Base-by-base conservation (phyloP, 2,329 filamentous ascomycete species). In the Ceratocystis albifundus region DNA sequence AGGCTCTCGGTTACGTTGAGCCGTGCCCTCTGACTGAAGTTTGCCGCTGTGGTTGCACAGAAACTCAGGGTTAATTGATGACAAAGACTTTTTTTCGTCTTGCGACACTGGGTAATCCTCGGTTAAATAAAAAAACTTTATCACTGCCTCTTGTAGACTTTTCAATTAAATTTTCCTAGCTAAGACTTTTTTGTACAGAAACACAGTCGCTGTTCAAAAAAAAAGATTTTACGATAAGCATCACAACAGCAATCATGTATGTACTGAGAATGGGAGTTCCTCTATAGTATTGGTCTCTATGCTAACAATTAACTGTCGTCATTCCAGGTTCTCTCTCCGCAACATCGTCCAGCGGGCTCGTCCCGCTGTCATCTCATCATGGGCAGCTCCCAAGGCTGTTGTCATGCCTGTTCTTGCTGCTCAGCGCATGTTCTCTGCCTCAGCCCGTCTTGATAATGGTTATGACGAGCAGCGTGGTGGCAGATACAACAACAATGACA, bases 341-440 rank as follows among this genome's bases (percentile, higher is more conserved):
- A 59, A 17, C 63, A 45, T 67, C 53, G 48, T 44, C 28, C 66
- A 67, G 66, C 66, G 66, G 59, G 63, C 66, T 46, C 63, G 63
- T 41, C 63, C 63, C 46, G 45, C 66, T 25, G 66, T 50, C 25
- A 22, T 62, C 7, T 46, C 63, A n/a, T 64, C 66, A 15, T 46
- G 55, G 57, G 45, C 55, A n/a, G 46, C 57, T 10, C 55, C 45
- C 62, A 65, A 46, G 63, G 32, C 55, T 36, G 17, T 10, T 41
- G 36, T 41, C 36, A 4, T 59, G 12, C 57, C 63, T 12, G 57
- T 61, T 17, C 46, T 48, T 22, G 10, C 64, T 28, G 30, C 44
- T 17, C 62, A 57, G 41, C 66, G 66, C 25, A 22, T 67, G 20
- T 63, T 67, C 48, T 67, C 66, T 8, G 28, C 44, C 7, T 65